phyloP scores from a whole-genome alignment of 1,139 yeast species.

The Yamadazyma sp. region DNA sequence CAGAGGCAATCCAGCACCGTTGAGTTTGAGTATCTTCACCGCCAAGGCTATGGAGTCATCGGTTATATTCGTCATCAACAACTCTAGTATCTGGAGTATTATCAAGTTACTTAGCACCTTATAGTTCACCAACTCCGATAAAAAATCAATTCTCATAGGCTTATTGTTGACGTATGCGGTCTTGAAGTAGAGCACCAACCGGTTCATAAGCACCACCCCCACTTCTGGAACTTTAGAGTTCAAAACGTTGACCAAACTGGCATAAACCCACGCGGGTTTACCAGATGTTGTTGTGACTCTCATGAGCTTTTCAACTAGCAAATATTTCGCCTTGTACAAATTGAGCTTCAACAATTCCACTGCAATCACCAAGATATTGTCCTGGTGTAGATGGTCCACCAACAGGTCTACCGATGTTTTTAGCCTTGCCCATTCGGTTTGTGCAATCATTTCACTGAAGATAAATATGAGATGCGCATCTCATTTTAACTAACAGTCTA shows the following conservation, averaged over 20 bases:
- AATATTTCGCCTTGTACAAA: conserved; percentile 59
- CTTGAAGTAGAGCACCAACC: conserved; percentile 63
- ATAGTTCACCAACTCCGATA: conserved; percentile 66
- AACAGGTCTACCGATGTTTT: conserved; percentile 48
- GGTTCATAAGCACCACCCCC: conserved; percentile 56
- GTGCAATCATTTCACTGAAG: neutral
- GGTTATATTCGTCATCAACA: conserved; percentile 54
- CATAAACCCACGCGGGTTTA: conserved; percentile 49
- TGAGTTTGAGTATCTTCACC: conserved; percentile 23
- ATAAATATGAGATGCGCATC: conserved; percentile 4
- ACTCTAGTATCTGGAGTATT: conserved; percentile 60
- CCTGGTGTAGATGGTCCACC: conserved; percentile 43
- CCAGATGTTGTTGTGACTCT: conserved; percentile 39
- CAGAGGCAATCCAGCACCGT: conserved; percentile 24
- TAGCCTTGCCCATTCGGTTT: conserved; percentile 50
- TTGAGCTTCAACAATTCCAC: conserved; percentile 54
- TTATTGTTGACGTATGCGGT: conserved; percentile 50
- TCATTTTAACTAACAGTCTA: neutral
- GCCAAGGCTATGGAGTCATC: conserved; percentile 38
- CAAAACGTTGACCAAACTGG: conserved; percentile 58
- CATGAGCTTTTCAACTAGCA: conserved; percentile 58
- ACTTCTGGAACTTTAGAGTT: conserved; percentile 70
- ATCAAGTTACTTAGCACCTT: conserved; percentile 65
- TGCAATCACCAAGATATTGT: conserved; percentile 50
- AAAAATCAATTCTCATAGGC: conserved; percentile 47